Percentiles rank a stretch among this genome's conserved stretches.
Evolutionary conservation across 148 eudicot genomes (phyloP).

Genomic region (Chenopodium quinoa): DNA sequence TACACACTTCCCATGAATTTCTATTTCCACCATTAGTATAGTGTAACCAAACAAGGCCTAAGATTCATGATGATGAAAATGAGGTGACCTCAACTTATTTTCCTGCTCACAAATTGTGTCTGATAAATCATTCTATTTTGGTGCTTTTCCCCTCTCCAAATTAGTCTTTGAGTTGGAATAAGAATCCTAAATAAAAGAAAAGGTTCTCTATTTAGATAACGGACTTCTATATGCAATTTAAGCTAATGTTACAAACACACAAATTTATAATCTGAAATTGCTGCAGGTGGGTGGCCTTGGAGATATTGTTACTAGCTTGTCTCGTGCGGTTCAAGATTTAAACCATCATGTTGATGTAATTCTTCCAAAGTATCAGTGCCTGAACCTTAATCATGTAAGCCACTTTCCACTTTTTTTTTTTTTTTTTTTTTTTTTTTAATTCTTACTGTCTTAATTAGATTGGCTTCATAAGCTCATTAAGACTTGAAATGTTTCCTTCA

Average conservation of each 20-base stretch:
- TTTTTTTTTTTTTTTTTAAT: neutral
- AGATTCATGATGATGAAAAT: too few relatives aligned
- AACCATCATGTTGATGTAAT: conserved; percentile 84
- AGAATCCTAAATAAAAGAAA: neutral
- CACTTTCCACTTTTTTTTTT: conserved; percentile 4
- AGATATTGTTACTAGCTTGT: conserved; percentile 97
- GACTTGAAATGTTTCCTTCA: neutral
- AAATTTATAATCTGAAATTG: conserved; percentile 17
- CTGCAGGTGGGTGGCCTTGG: conserved; percentile 99
- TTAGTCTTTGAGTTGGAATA: neutral
- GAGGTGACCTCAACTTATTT: neutral
- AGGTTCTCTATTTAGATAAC: neutral
- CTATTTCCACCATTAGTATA: too few relatives aligned
- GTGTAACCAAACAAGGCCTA: too few relatives aligned
- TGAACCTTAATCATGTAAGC: conserved; percentile 83
- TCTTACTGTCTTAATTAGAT: conserved; percentile 3
- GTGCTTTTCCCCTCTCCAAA: neutral
- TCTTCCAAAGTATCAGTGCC: conserved; percentile 90
- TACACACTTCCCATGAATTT: too few relatives aligned
- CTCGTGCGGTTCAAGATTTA: conserved; percentile 93
- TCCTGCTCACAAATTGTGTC: neutral
- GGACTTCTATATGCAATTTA: conserved; percentile 1
- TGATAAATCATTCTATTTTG: neutral
- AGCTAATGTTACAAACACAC: neutral
- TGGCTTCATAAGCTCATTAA: conserved; percentile 11